phyloP scores from a whole-genome alignment of 2,329 filamentous ascomycete species.

The Nothophaeocryptopus gaeumannii region DNA sequence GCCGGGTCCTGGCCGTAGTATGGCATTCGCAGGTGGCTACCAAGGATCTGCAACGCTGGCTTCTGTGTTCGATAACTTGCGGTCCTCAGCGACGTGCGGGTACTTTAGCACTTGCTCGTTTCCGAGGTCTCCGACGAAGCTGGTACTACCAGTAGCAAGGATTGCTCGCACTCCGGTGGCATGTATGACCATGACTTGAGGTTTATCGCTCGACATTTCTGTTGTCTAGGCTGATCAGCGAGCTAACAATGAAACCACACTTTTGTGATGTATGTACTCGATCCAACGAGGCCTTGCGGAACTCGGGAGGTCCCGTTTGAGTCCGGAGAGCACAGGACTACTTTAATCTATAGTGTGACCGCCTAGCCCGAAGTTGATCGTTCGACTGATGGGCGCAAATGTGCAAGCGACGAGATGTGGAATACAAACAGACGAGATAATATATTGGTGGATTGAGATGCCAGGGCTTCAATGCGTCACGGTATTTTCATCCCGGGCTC shows the following conservation, averaged over 20 bases:
- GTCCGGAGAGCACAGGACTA: neutral
- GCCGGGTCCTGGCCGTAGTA: conserved; percentile 11
- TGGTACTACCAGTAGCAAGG: conserved; percentile 13
- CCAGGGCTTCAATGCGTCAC: too few relatives aligned
- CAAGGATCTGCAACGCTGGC: conserved; percentile 11
- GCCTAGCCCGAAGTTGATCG: neutral
- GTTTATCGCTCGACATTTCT: conserved; percentile 12
- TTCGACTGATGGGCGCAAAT: neutral
- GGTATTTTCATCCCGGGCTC: too few relatives aligned
- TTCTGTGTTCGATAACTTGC: conserved; percentile 9
- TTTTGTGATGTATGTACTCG: conserved; percentile 1
- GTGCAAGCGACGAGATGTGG: neutral
- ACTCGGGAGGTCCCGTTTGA: neutral
- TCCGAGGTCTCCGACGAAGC: conserved; percentile 13
- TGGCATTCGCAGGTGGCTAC: conserved; percentile 10
- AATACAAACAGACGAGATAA: neutral
- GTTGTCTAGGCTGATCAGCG: conserved; percentile 7
- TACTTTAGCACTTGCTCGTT: conserved; percentile 15
- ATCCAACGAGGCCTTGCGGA: neutral
- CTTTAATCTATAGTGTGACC: neutral
- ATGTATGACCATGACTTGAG: conserved; percentile 15
- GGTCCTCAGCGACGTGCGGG: conserved; percentile 9
- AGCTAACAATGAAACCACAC: conserved; percentile 3
- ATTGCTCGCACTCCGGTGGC: conserved; percentile 10
- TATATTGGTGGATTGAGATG: neutral